Evolutionary conservation across 2,329 filamentous ascomycete species (phyloP), one percentile per base, ranked within the genome.

Genomic region (Aspergillus sergii): DNA sequence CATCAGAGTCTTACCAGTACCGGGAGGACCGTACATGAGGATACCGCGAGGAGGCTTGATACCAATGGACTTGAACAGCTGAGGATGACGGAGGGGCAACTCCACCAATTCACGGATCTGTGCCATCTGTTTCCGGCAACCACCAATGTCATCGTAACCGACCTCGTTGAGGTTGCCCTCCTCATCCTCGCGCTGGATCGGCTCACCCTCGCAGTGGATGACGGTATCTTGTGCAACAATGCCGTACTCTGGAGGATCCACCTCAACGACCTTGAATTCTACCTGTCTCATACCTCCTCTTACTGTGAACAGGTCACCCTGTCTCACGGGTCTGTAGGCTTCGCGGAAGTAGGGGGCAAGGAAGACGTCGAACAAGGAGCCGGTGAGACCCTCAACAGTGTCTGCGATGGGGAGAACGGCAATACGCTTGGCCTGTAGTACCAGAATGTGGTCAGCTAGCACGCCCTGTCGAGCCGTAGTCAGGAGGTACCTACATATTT

Each of bases 1-100:
- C 95, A 98, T 98, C 72, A 99, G 84, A 43, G 95, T 99, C 87
- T 99, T 99, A 90, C 95, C 95, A 68, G 95, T 98, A 91, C 95
- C 95, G 12, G 95, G 95, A 75, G 95, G 95, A 69, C 95, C 95
- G 79, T 91, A 94, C 76, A 99, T 93, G 77, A 99, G 88, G 76
- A 98, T 96, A 89, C 95, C 95, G 76, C 95, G 93, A 53, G 95
- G 95, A 61, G 95, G 95, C 88, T 99, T 99, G 85, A 99, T 97
- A 88, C 95, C 95, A 76, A 99, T 98, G 46, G 94, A 98, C 87
- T 98, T 99, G 91, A 99, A 99, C 57, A 99, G 91, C 81, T 98
- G 95, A 65, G 95, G 95, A 82, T 99, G 95, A 76, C 95, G 90
- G 66, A 99, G 88, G 66, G 95, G 95, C 71, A 99, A 86, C 86